A percentile compares a stretch with the other conserved stretches of the same genome.
These are phyloP conservation scores for Phialophora expanda DNA, from an alignment of 2,329 filamentous ascomycete species.

Conservation along the genomic window DNA sequence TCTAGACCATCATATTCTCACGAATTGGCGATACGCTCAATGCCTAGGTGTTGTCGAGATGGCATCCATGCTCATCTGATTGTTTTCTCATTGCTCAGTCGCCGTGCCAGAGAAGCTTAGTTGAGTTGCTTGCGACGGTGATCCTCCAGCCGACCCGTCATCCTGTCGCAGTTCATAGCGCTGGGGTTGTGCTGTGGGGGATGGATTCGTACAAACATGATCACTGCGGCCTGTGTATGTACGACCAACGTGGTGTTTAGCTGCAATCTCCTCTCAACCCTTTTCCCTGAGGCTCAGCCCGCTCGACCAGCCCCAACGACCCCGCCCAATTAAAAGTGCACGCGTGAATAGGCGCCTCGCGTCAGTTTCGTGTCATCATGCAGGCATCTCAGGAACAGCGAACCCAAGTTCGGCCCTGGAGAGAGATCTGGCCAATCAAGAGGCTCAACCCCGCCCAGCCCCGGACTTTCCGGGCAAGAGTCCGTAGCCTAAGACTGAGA, in stretches of 20 bases:
- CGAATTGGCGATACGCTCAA: neutral
- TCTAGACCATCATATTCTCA: neutral
- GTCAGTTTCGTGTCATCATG: conserved; percentile 29
- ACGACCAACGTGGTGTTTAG: neutral
- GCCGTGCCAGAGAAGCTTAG: too few relatives aligned
- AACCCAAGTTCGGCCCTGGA: conserved; percentile 14
- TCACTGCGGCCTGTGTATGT: neutral
- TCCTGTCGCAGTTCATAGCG: neutral
- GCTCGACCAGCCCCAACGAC: neutral
- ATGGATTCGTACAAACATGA: neutral
- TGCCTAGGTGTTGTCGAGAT: neutral
- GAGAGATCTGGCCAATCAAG: conserved; percentile 2
- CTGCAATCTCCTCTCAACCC: conserved; percentile 12
- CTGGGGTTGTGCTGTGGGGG: too few relatives aligned
- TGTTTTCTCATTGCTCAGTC: too few relatives aligned
- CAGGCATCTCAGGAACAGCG: conserved; percentile 17
- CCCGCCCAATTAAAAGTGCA: conserved; percentile 14
- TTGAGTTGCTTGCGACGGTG: too few relatives aligned
- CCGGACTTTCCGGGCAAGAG: conserved; percentile 23
- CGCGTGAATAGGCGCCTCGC: conserved; percentile 20
- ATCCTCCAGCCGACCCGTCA: neutral
- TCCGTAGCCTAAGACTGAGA: conserved; percentile 23
- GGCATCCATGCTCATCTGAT: neutral
- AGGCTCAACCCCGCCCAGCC: conserved; percentile 9
- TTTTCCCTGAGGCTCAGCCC: conserved; percentile 1